Conservation (phyloP, 306 rosid genomes). For the Fagus sylvatica region DNA sequence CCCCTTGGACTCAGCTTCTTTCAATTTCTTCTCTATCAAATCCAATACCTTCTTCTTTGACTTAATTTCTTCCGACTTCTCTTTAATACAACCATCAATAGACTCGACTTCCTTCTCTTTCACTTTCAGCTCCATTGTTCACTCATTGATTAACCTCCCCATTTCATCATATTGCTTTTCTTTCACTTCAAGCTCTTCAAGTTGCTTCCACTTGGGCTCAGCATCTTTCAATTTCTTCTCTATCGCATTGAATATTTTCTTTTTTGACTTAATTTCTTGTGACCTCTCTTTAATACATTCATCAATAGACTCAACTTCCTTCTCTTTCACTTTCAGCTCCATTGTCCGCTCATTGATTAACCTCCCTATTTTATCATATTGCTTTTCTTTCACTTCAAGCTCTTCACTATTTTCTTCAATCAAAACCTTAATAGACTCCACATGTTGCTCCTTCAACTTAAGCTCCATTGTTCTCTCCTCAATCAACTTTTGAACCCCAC, state of each 20-base stretch:
- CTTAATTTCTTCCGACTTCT: no score
- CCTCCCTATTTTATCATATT: constrained; percentile 5
- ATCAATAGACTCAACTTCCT: constrained; percentile 23
- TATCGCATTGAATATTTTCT: constrained; percentile 5
- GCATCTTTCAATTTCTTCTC: constrained; percentile 29
- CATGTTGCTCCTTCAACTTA: neutral
- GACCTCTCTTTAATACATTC: constrained; percentile 6
- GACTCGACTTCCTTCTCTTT: no score
- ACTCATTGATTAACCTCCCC: no score
- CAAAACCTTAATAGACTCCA: constrained; percentile 14
- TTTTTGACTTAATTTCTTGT: neutral
- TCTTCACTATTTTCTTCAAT: constrained; percentile 38
- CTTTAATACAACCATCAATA: no score
- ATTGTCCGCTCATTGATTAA: constrained; percentile 25
- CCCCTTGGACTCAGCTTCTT: no score
- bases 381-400: constrained; percentile 29
- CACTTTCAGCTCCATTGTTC: no score
- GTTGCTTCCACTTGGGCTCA: no score
- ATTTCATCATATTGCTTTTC: no score
- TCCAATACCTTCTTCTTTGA: no score
- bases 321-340: constrained; percentile 20
- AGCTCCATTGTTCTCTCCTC: constrained; percentile 20
- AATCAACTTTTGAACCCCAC: constrained; percentile 12
- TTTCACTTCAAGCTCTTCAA: no score
- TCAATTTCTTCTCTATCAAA: no score